Base-by-base conservation (phyloP, 2,329 filamentous ascomycete species). In the Scedosporium aurantiacum region DNA sequence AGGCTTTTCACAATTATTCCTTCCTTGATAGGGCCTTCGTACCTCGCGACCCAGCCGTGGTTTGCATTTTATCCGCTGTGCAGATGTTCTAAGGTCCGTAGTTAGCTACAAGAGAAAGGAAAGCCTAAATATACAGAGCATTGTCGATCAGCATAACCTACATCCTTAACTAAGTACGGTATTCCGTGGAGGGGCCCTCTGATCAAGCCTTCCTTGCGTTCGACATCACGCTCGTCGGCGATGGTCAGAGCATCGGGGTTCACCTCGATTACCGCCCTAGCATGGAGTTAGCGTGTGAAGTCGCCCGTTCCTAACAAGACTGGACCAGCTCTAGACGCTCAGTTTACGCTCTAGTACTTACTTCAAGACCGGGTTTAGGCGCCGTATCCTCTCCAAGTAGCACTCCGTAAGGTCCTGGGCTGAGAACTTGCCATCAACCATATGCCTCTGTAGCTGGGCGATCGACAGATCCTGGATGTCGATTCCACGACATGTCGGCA, bases 161-260 rank as follows among this genome's bases (percentile, higher is more conserved):
- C 58, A 23, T 91, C 88, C 72, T 91, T 91, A 65, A 90, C 82
- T 2, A 87, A 76, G 69, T 89, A 89, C 0, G 89, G 88, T 52
- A 92, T 89, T 2, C 88, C 88, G 69, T 91, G 88, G 1, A 92
- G 77, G 1, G 83, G 83, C 1, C 87, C 81, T n/a, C 85, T 80
- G 8, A 85, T 70, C 45, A 74, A 75, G 25, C 85, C 85, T 1
- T 73, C 67, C 12, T 70, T 68, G 18, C 88, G 79, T 71, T 91
- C 87, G 0, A 68, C 69, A 66, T 91, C 88, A 32, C 85, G 75
- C 14, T 75, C 68, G 4, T 73, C 73, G 3, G 88, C 88, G 61
- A 90, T 89, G 23, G 70, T 68, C 40, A 87, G 73, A 8, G 78
- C 79, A 68, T 91, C 87, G 0, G 88, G 87, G 69, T 91, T 91